Evolutionary conservation across 2,329 filamentous ascomycete genomes (phyloP).

Genomic region (Penicillium fuscoglaucum): DNA sequence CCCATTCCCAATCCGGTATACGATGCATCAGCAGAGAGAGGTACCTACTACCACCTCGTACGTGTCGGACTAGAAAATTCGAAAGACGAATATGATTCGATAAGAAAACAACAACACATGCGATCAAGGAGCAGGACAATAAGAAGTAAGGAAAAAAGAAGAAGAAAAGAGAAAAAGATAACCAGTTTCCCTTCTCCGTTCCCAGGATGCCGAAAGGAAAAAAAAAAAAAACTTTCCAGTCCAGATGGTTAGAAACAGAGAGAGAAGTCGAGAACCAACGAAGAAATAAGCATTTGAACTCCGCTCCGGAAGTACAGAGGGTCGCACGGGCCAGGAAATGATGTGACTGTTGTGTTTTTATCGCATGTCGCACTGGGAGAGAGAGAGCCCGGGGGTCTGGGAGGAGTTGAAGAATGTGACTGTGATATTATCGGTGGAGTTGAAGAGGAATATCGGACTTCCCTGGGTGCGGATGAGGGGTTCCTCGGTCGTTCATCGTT

Average conservation of each 20-base stretch:
- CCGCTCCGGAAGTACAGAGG: slow-evolving; percentile 21
- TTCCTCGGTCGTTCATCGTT: slow-evolving; percentile 30
- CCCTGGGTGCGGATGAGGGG: slow-evolving; percentile 19
- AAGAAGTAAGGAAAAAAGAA: slow-evolving; percentile 12
- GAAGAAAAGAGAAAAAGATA: slow-evolving; percentile 24
- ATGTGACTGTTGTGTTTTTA: slow-evolving; percentile 16
- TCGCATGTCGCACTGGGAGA: slow-evolving; percentile 23
- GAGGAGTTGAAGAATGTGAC: slow-evolving; percentile 9
- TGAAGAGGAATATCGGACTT: slow-evolving; percentile 19
- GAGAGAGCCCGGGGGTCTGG: slow-evolving; percentile 12
- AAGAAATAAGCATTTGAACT: slow-evolving; percentile 14
- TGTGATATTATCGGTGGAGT: slow-evolving; percentile 18
- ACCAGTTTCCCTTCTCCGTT: slow-evolving; percentile 20
- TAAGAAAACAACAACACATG: slow-evolving; percentile 18
- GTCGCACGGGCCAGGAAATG: slow-evolving; percentile 22
- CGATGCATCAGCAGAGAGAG: background rate
- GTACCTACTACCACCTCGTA: slow-evolving; percentile 4
- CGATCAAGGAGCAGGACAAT: slow-evolving; percentile 23
- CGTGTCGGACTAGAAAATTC: slow-evolving; percentile 1
- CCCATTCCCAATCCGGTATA: background rate
- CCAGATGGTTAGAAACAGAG: slow-evolving; percentile 27
- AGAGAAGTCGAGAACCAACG: slow-evolving; percentile 13
- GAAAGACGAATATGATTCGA: slow-evolving; percentile 12
- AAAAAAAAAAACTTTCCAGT: slow-evolving; percentile 18
- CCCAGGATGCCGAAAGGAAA: slow-evolving; percentile 24